Base-by-base conservation (phyloP, 2,329 filamentous ascomycete species). In the Xylariaceae sp. region DNA sequence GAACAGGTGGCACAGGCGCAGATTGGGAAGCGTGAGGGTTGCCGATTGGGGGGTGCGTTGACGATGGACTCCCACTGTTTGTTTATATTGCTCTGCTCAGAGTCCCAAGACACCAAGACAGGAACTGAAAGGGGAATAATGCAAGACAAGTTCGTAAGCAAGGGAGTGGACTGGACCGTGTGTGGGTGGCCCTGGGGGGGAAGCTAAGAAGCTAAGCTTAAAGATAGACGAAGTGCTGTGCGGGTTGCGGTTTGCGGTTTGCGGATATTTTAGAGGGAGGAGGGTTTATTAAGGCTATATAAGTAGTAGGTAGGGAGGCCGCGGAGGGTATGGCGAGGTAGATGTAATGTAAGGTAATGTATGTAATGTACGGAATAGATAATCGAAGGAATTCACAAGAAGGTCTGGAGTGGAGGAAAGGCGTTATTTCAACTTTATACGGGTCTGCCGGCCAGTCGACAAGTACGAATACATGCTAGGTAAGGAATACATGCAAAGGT, bases 371-470 rank as follows among this genome's bases (percentile, higher is more conserved):
- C 23, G 23, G 23, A 30, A 30, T 45, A 66, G 61, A 68, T 67
- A 65, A 64, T 63, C 58, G 64, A 65, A 66, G 64, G 64, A 66
- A 66, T 66, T 66, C 65, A 51, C 23, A 48, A 66, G 62, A 66
- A 65, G 52, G 54, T 64, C 57, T 58, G 63, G 61, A 67, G 59
- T 63, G 64, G 64, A 65, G 64, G 64, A 65, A 70, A 67, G 66
- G 67, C 48, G 61, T 67, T 65, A 70, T 67, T 71, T 71, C 64
- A 69, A 68, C 69, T 71, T 45, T 71, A 71, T 71, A 71, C 67
- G 65, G 64, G 62, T 58, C 62, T 53, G 48, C 52, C 23, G 23
- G 23, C 23, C 23, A 30, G 23, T 30, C 23, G 4, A 30, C 23
- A 30, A 30, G 23, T 30, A 30, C 23, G 23, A 5, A 30, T 30